Evolutionary conservation across 768 basidiomycete genomes (phyloP).

Genomic region (Rhodosporidiobolus sp.): DNA sequence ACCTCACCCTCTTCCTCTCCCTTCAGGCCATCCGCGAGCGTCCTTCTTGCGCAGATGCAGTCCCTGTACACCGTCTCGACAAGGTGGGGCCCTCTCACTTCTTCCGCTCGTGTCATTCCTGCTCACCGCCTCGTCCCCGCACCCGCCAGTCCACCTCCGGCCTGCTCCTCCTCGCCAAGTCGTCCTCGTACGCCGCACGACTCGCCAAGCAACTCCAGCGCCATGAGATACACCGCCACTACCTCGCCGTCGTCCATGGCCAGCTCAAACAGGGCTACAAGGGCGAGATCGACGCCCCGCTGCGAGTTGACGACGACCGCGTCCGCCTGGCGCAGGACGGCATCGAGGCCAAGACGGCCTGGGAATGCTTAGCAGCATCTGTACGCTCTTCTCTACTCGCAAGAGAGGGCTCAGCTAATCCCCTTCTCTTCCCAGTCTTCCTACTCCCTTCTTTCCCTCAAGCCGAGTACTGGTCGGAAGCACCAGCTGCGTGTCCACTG

Average conservation of each 20-base stretch:
- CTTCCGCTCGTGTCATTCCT: accelerated
- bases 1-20: background rate
- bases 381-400: conserved; percentile 2
- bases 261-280: conserved; percentile 24
- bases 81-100: conserved; percentile 6
- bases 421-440: background rate
- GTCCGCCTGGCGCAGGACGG: conserved; percentile 18
- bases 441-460: conserved; percentile 22
- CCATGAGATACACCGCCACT: conserved; percentile 20
- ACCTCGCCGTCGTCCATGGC: conserved; percentile 37
- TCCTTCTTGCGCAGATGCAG: background rate
- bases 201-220: conserved; percentile 22
- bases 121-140: background rate
- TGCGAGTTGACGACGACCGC: conserved; percentile 30
- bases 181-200: background rate
- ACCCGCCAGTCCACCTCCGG: conserved; percentile 15
- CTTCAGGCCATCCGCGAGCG: background rate
- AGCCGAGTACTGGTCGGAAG: conserved; percentile 29
- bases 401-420: background rate
- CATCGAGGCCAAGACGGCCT: conserved; percentile 17
- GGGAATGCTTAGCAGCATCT: conserved; percentile 27
- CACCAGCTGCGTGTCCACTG: conserved; percentile 37
- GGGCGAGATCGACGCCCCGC: background rate
- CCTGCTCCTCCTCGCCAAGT: conserved; percentile 23
- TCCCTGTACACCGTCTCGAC: conserved; percentile 34